These are phyloP conservation scores for Pyrus pyrifolia DNA, from an alignment of 306 rosid species.

Conservation along the genomic window DNA sequence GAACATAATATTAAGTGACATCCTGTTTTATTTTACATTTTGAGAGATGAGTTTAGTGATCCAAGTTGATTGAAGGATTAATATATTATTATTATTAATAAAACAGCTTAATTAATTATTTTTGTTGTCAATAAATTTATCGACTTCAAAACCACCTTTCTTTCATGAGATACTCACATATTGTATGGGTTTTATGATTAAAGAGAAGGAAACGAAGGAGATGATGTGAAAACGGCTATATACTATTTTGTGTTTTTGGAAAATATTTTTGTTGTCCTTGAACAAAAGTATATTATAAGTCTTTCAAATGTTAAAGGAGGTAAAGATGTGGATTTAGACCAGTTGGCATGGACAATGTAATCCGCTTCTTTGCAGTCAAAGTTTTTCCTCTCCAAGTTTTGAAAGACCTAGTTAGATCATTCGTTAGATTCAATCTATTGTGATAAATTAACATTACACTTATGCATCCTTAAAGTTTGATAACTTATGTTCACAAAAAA, in stretches of 20 bases:
- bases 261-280: too few relatives aligned
- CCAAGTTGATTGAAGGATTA: neutral
- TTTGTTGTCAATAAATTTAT: neutral
- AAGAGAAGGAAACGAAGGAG: neutral
- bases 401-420: neutral
- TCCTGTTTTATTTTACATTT: too few relatives aligned
- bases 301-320: neutral
- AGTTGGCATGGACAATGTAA: neutral
- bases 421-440: too few relatives aligned
- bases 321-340: neutral
- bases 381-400: too few relatives aligned
- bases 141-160: neutral
- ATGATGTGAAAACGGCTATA: too few relatives aligned
- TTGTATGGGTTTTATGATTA: neutral
- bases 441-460: too few relatives aligned
- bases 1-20: accelerated
- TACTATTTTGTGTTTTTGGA: too few relatives aligned
- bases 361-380: too few relatives aligned
- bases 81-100: neutral
- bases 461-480: too few relatives aligned
- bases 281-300: neutral
- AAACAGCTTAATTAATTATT: neutral
- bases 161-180: too few relatives aligned
- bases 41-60: neutral
- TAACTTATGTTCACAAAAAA: too few relatives aligned